Evolutionary conservation across 1,284 basidiomycete species (phyloP).

Genomic region (Naganishia sp.): DNA sequence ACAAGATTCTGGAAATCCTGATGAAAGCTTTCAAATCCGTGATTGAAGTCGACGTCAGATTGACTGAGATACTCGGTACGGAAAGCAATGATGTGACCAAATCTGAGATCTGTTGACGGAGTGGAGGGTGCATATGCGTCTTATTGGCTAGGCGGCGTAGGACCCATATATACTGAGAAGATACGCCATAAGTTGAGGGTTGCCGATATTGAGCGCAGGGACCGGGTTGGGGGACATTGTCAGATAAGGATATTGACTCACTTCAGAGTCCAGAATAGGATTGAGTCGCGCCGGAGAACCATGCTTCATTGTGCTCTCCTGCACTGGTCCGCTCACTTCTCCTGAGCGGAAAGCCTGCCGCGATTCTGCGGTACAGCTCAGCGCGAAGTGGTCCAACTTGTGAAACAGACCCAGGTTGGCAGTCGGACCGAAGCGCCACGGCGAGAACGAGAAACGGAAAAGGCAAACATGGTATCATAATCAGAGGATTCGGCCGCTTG

Average conservation of each 20-base stretch:
- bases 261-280: constrained; percentile 13
- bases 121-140: constrained; percentile 35
- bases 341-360: neutral
- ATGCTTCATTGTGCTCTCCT: neutral
- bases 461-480: neutral
- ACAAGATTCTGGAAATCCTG: constrained; percentile 31
- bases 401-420: neutral
- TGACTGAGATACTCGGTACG: constrained; percentile 14
- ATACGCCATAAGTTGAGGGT: neutral
- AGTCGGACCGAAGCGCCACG: neutral
- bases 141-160: constrained; percentile 32
- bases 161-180: constrained; percentile 21
- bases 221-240: neutral
- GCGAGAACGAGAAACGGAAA: no score
- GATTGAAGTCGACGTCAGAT: constrained; percentile 25
- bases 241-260: constrained; percentile 2
- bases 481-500: neutral
- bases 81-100: constrained; percentile 24
- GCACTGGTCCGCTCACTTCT: neutral
- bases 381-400: constrained; percentile 8
- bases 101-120: constrained; percentile 34
- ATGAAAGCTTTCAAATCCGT: constrained; percentile 31
- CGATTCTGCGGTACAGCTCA: constrained; percentile 10
- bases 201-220: neutral
- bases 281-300: neutral